Base-by-base conservation (phyloP, 1,284 basidiomycete species). In the Lentinus polychrous region DNA sequence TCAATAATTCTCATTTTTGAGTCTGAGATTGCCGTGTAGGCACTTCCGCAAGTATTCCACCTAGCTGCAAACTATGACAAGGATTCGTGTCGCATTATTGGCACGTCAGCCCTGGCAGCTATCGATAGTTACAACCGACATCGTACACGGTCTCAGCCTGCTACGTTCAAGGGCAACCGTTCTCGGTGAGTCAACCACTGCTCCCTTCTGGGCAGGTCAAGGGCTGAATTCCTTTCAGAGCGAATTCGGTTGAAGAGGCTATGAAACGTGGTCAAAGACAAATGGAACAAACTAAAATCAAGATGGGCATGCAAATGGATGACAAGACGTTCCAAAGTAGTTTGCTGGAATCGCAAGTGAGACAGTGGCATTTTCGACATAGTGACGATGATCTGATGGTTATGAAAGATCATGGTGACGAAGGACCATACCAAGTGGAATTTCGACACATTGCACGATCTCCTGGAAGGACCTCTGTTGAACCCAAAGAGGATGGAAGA, bases 401-500 rank as follows among this genome's bases (percentile, higher is more conserved):
- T 57, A 35, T 49, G 52, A 14, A 62, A 92, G 80, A 87, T 97
- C 20, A 87, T 92, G 69, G 69, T 86, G 31, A 88, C 86, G 8
- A 93, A 92, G 61, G 95, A 99, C 57, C 83, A 92, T 57, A 81
- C 78, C 2, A 94, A 90, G 59, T 99, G 96, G 96, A 92, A 90
- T 58, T 89, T 88, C 60, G 93, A 96, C 2, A 78, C 82, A 17
- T 72, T 99, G 48, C 81, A 88, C 58, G 94, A 96, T 43, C 74
- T 99, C 12, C 79, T 98, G 17, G 93, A 98, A 57, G 95, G 96
- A 0, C 92, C 94, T 0, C 69, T 99, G 43, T 73, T 94, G 42
- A 95, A 94, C 59, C 83, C 92, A 0, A 91, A 91, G 60, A 75
- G 96, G n/a, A 76, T 99, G 61, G 96, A 99, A 59, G 96, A 99